Base-by-base conservation (phyloP, 345 rosid species). In the Salix udensis region DNA sequence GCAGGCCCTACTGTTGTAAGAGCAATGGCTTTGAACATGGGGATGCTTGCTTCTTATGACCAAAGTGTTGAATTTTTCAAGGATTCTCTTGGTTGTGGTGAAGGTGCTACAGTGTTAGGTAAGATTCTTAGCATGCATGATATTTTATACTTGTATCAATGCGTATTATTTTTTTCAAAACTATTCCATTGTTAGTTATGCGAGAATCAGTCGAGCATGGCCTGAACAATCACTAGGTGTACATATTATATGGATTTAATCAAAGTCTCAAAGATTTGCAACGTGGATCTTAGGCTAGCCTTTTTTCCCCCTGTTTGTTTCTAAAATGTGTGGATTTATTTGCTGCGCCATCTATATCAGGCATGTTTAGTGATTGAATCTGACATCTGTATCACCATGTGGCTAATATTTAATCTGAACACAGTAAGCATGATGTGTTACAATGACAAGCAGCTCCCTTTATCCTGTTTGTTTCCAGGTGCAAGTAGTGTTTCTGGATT, bases 11-110 rank as follows among this genome's bases (percentile, higher is more conserved):
- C 99, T 55, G 99, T 96, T 19, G 98, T 96, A 71, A 91, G 99
- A 81, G 99, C 99, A 13, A 96, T 96, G 99, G 99, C 99, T 31
- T 84, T 96, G 91, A 96, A 96, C 89, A 96, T 92, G 99, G 99
- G 99, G 71, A 94, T 96, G 99, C 99, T 93, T 89, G 99, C 99
- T 42, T 96, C 99, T 68, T 96, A 96, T 74, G 99, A 93, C 82
- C 99, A 96, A 81, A 87, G 88, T 90, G 97, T 93, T 70, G 99
- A 96, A 79, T 89, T 93, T 77, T 90, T 83, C 88, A 93, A 85
- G 84, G 99, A 94, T 82, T 72, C 87, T 34, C 84, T 90, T 74
- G 96, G 96, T 68, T 62, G 88, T 7, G 92, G 98, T 23, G 99
- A 96, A 81, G 85, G 76, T 18, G 69, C 98, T 76, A 94, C 97